Conservation (phyloP, 106 monocot genomes). For the Dioscorea zingiberensis region DNA sequence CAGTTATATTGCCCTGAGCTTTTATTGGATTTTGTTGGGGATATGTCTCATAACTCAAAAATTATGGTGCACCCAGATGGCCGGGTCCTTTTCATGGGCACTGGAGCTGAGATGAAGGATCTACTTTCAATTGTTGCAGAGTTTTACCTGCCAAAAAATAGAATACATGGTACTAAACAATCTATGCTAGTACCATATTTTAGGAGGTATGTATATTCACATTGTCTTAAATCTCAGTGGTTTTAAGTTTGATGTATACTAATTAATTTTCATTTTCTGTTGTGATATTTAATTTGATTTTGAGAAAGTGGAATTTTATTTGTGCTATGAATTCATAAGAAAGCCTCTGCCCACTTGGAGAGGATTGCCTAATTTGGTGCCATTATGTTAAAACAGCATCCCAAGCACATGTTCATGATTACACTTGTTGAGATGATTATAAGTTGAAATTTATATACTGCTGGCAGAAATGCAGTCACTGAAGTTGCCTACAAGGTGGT, state of each 20-base stretch:
- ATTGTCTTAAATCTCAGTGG: neutral
- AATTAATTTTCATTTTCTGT: neutral
- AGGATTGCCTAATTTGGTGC: too few species aligned
- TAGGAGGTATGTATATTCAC: constrained; percentile 27
- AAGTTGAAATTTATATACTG: too few species aligned
- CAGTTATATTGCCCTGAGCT: constrained; percentile 24
- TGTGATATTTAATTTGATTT: neutral
- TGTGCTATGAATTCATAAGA: neutral
- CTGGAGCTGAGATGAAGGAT: constrained; percentile 39
- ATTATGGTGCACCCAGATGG: constrained; percentile 30
- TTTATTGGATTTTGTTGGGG: constrained; percentile 19
- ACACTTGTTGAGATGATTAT: too few species aligned
- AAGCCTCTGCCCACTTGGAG: neutral
- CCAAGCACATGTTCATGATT: too few species aligned
- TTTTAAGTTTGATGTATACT: neutral
- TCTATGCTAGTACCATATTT: constrained; percentile 85
- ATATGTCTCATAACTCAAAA: constrained; percentile 10
- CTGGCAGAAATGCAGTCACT: too few species aligned
- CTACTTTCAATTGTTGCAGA: constrained; percentile 46
- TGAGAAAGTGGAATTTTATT: neutral
- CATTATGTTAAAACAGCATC: too few species aligned
- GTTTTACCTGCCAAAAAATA: constrained; percentile 29
- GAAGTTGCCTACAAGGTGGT: too few species aligned
- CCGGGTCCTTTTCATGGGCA: constrained; percentile 39
- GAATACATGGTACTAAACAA: constrained; percentile 22